Percentiles rank a stretch among this genome's conserved stretches.
Evolutionary conservation across 2,329 filamentous ascomycete species (phyloP).

Genomic region (Emmonsia crescens): DNA sequence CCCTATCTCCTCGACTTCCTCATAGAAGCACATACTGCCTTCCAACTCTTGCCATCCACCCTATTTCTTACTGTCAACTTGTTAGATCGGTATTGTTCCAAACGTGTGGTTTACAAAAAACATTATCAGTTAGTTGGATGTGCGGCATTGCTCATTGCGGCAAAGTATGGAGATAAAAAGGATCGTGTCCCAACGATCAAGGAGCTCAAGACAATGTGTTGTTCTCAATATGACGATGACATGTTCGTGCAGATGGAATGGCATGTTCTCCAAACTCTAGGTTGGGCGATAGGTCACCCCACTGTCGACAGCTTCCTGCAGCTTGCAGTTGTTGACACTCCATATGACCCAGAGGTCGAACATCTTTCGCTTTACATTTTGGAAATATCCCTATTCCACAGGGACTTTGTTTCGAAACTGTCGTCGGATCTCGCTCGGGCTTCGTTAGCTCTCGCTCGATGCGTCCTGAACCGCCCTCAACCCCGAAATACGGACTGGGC

Average conservation of each 20-base stretch:
- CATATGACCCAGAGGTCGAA: slow-evolving; percentile 76
- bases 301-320: slow-evolving; percentile 92
- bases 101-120: slow-evolving; percentile 95
- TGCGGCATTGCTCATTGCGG: slow-evolving; percentile 86
- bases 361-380: slow-evolving; percentile 90
- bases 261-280: slow-evolving; percentile 94
- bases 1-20: slow-evolving; percentile 97
- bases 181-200: slow-evolving; percentile 95
- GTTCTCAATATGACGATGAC: slow-evolving; percentile 92
- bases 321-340: slow-evolving; percentile 64
- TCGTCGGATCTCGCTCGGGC: slow-evolving; percentile 85
- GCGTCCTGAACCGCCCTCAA: slow-evolving; percentile 72
- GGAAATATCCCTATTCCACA: slow-evolving; percentile 91
- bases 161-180: slow-evolving; percentile 98
- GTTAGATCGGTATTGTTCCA: slow-evolving; percentile 94
- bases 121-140: slow-evolving; percentile 98
- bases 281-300: slow-evolving; percentile 92
- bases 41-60: slow-evolving; percentile 86
- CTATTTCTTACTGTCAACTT: slow-evolving; percentile 95
- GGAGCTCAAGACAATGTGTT: slow-evolving; percentile 98
- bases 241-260: slow-evolving; percentile 99
- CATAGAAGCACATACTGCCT: slow-evolving; percentile 91
- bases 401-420: slow-evolving; percentile 87
- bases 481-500: slow-evolving; percentile 66
- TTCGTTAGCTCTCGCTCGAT: slow-evolving; percentile 73